Base-by-base conservation (phyloP, 2,329 filamentous ascomycete genomes). In the Cucurbitaria berberidis region DNA sequence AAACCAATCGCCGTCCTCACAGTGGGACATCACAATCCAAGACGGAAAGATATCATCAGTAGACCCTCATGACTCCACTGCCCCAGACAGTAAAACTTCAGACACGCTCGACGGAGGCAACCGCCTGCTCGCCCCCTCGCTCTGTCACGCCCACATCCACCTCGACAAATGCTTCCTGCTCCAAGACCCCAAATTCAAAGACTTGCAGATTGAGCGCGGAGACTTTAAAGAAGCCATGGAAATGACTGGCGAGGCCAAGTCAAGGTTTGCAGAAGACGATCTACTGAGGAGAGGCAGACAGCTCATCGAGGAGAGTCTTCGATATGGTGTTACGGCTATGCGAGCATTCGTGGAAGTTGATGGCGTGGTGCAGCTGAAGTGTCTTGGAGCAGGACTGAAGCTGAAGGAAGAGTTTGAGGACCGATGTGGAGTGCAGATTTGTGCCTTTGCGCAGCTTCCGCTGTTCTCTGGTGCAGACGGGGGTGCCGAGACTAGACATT, bases 131-230 rank as follows among this genome's bases (percentile, higher is more conserved):
- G 73, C 77, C 18, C 84, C 86, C 3, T 80, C 82, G 8, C 79
- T 91, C 3, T 89, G 87, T 60, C 89, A 91, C 66, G 87, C 88
- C 7, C 88, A 91, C 60, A 84, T 91, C 45, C 89, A 91, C 66
- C 78, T 91, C 24, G 89, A 91, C 72, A 88, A 88, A 66, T 81
- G 84, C 34, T 88, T 84, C 60, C 73, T 88, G 24, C 77, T 88
- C 9, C 84, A 78, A 18, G 79, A 84, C 59, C 80, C 82, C 4
- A 81, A 80, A 63, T 89, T 86, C 71, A 75, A 80, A 1, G 81
- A 88, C 60, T 77, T 89, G 13, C 79, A 84, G 34, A 85, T 88
- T 15, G 68, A 79, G 41, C 77, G 77, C 3, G 88, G 89, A 36
- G 81, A 84, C 29, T 90, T 91, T 69, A 68, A 76, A 0, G 88